A percentile compares a stretch with the other conserved stretches of the same genome.
phyloP scores from a whole-genome alignment of 1,284 basidiomycete species.

The Fomitopsis schrenkii region DNA sequence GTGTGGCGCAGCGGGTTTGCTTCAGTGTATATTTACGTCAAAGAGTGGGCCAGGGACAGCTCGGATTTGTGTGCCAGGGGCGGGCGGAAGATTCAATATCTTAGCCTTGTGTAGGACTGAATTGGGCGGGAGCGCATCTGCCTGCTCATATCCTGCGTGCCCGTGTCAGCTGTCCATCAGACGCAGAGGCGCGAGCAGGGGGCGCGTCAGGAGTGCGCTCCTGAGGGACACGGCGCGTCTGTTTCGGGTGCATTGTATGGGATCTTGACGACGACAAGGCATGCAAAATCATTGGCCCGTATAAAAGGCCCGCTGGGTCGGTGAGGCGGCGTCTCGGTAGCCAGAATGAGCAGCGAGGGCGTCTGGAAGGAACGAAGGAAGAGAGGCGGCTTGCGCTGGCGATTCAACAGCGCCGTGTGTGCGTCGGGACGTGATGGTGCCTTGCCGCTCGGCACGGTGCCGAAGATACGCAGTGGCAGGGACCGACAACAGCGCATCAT shows the following conservation, averaged over 20 bases:
- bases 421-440: background rate
- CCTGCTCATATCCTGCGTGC: background rate
- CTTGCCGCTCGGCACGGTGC: background rate
- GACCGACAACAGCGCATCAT: background rate
- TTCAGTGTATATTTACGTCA: too few species aligned
- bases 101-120: too few species aligned
- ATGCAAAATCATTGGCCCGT: background rate
- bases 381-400: background rate
- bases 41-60: too few species aligned
- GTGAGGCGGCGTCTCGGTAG: background rate
- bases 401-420: background rate
- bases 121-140: background rate
- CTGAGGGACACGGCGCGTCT: background rate
- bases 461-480: background rate
- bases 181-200: background rate
- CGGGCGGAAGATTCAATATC: too few species aligned
- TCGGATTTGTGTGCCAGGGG: too few species aligned
- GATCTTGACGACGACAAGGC: background rate
- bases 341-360: background rate
- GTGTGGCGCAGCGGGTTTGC: too few species aligned
- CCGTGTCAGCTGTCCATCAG: background rate
- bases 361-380: background rate
- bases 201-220: background rate
- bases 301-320: background rate
- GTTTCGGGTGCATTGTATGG: background rate